Percentiles rank a stretch among this genome's conserved stretches.
phyloP scores from a whole-genome alignment of 768 basidiomycete genomes.

The Collybia sordida region DNA sequence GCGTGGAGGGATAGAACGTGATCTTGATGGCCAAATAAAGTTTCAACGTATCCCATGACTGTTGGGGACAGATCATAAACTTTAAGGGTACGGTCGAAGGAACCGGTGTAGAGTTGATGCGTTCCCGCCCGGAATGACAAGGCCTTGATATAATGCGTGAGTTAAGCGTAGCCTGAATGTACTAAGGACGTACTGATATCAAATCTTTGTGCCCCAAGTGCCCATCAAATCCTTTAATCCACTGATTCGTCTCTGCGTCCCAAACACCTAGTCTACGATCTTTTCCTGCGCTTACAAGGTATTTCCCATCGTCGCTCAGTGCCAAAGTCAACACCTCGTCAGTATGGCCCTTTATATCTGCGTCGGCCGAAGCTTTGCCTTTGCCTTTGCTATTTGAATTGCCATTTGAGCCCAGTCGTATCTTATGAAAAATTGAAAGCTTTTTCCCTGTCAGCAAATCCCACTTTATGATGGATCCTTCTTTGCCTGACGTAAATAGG shows the following conservation, averaged over 20 bases:
- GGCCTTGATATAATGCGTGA: constrained; percentile 36
- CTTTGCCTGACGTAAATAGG: constrained; percentile 90
- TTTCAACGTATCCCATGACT: constrained; percentile 93
- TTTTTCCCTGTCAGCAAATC: constrained; percentile 66
- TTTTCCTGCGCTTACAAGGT: constrained; percentile 83
- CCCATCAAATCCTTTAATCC: constrained; percentile 81
- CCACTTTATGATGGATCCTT: constrained; percentile 89
- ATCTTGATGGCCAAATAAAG: constrained; percentile 96
- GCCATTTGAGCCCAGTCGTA: constrained; percentile 43
- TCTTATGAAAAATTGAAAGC: constrained; percentile 58
- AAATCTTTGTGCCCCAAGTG: constrained; percentile 62
- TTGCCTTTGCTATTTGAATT: constrained; percentile 56
- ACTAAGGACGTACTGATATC: constrained; percentile 29
- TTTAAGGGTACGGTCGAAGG: constrained; percentile 88
- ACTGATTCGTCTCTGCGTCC: constrained; percentile 73
- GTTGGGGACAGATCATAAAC: constrained; percentile 70
- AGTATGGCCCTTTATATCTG: constrained; percentile 69
- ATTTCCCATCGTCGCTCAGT: constrained; percentile 80
- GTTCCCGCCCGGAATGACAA: constrained; percentile 79
- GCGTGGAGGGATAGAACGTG: constrained; percentile 75
- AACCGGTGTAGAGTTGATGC: constrained; percentile 71
- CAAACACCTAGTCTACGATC: constrained; percentile 85
- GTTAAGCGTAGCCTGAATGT: not conserved
- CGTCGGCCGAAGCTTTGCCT: constrained; percentile 36
- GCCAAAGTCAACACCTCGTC: constrained; percentile 86